A percentile compares a stretch with the other conserved stretches of the same genome.
These are phyloP conservation scores for Colletotrichum melonis DNA, from an alignment of 2,329 filamentous ascomycete genomes.

Conservation along the genomic window DNA sequence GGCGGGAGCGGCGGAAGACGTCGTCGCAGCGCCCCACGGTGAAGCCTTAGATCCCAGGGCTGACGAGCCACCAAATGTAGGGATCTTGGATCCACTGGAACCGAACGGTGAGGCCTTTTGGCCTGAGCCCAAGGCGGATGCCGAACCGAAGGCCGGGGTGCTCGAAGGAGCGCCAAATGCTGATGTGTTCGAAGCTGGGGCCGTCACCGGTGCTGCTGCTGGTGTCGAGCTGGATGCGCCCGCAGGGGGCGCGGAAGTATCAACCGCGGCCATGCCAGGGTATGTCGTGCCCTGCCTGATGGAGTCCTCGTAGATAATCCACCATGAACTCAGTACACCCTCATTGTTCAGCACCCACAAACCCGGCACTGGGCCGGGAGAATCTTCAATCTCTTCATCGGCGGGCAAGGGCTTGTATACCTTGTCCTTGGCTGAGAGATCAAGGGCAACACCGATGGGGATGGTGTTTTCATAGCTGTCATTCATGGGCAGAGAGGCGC, in stretches of 20 bases:
- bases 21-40: slow-evolving; percentile 57
- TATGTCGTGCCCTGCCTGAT: slow-evolving; percentile 80
- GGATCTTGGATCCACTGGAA: slow-evolving; percentile 41
- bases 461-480: slow-evolving; percentile 77
- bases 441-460: slow-evolving; percentile 82
- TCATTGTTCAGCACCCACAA: slow-evolving; percentile 90
- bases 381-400: slow-evolving; percentile 82
- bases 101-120: slow-evolving; percentile 28
- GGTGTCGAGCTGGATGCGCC: slow-evolving; percentile 29
- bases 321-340: slow-evolving; percentile 87
- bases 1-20: slow-evolving; percentile 4
- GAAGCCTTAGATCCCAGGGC: slow-evolving; percentile 63
- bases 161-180: slow-evolving; percentile 38
- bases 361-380: slow-evolving; percentile 82
- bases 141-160: slow-evolving; percentile 41
- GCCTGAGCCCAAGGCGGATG: slow-evolving; percentile 53
- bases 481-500: slow-evolving; percentile 80
- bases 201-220: slow-evolving; percentile 30
- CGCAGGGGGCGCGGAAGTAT: slow-evolving; percentile 44
- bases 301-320: slow-evolving; percentile 90
- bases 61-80: slow-evolving; percentile 61
- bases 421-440: slow-evolving; percentile 85
- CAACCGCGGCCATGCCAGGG: slow-evolving; percentile 68
- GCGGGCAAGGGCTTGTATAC: slow-evolving; percentile 81
- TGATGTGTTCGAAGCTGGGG: slow-evolving; percentile 33